phyloP scores from a whole-genome alignment of 768 basidiomycete genomes.

The Lactarius hatsudake region DNA sequence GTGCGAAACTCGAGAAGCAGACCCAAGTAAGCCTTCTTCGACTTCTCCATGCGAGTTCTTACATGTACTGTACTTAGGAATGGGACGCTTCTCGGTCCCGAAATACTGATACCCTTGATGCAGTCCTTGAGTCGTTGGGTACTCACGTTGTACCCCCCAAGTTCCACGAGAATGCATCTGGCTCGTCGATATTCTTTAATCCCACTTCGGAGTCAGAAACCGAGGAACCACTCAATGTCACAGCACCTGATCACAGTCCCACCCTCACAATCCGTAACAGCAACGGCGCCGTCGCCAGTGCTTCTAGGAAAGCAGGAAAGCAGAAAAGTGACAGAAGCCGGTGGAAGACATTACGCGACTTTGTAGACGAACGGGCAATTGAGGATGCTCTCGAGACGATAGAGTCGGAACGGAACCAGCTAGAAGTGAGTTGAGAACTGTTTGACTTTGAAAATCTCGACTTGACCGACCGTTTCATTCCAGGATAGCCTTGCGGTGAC shows the following conservation, averaged over 20 bases:
- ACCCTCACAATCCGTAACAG: slow-evolving; percentile 40
- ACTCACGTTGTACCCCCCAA: slow-evolving; percentile 72
- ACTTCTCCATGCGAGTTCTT: background rate
- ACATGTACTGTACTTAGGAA: slow-evolving; percentile 41
- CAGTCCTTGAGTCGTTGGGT: slow-evolving; percentile 68
- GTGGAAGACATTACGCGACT: slow-evolving; percentile 85
- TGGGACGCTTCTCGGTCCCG: slow-evolving; percentile 68
- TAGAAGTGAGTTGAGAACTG: slow-evolving; percentile 54
- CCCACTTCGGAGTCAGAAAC: slow-evolving; percentile 51
- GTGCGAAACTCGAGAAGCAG: slow-evolving; percentile 54
- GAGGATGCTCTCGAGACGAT: slow-evolving; percentile 73
- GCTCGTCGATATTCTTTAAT: slow-evolving; percentile 77
- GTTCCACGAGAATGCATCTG: slow-evolving; percentile 64
- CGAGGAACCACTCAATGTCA: slow-evolving; percentile 27
- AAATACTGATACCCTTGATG: slow-evolving; percentile 61
- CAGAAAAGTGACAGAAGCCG: slow-evolving; percentile 45
- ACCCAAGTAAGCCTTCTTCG: slow-evolving; percentile 47
- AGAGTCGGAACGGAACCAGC: slow-evolving; percentile 60
- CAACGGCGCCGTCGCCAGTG: slow-evolving; percentile 22
- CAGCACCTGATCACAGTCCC: slow-evolving; percentile 38
- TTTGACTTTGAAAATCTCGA: slow-evolving; percentile 31
- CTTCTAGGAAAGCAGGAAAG: slow-evolving; percentile 22
- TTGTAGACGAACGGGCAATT: slow-evolving; percentile 79
- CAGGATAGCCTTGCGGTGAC: slow-evolving; percentile 64
- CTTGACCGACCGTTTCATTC: slow-evolving; percentile 27